Base-by-base conservation (phyloP, 306 rosid species). In the Astragalus membranaceus region DNA sequence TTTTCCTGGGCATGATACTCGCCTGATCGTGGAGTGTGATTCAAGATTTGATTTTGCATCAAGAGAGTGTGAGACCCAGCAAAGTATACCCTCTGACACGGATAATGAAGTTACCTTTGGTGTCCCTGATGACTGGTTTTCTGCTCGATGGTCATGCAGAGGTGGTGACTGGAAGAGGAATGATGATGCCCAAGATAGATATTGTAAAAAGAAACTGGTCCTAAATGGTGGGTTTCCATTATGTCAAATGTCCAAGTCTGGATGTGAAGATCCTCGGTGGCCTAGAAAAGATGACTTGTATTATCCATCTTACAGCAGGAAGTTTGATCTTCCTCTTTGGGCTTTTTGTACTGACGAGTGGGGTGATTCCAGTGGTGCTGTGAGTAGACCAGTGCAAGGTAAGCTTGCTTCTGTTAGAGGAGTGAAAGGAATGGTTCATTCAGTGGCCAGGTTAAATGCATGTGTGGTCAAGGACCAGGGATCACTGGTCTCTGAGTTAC, bases 121-220 rank as follows among this genome's bases (percentile, higher is more conserved):
- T 37, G 84, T 85, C 26, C 73, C 86, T 49, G 65, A 72, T 64
- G 99, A 91, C 73, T 89, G 88, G 93, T 87, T 81, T 87, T 87
- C 89, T 72, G 79, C 89, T 46, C 84, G 78, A 42, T 95, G 99
- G 99, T 75, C 97, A 57, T 95, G 97, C 89, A 95, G 87, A 83
- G 99, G 99, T 65, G 99, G 99, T 41, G 99, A 95, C 79, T 95
- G 99, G 97, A 89, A 78, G 86, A 89, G 97, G 80, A 91, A 83
- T 46, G 99, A 95, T 42, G 99, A 95, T 59, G 78, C 79, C 46
- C 96, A 73, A 79, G 97, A 91, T 74, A 84, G 82, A 87, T 78
- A 74, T 71, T 77, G 81, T 56, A 83, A 87, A 61, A 91, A 86
- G 91, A 95, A 86, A 85, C 75, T 86, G 77, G 97, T 95, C 68